Base-by-base conservation (phyloP, 169 alveolate species). In the Eimeria sp. region DNA sequence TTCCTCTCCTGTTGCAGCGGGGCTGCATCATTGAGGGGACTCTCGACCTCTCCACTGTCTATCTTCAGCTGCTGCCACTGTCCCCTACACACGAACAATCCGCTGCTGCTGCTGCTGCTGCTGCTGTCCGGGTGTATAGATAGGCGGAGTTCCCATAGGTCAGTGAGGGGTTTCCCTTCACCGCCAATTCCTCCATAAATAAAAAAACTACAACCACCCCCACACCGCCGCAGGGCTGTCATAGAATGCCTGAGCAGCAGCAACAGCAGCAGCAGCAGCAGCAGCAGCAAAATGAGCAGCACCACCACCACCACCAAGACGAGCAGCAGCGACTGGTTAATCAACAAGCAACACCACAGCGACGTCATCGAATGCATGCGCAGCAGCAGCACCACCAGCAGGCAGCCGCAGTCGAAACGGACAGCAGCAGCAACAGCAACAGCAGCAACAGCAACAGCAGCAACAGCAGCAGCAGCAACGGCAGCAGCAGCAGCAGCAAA, bases 401-500 rank as follows among this genome's bases (percentile, higher is more conserved):
- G 61, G 61, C 61, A 54, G 61, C 61, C 10, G 4, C 61, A 54
- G 16, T 4, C 16, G 10, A 45, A 30, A 30, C 30, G 7, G 27
- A 5, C 84, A 73, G 84, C 84, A n/a, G 84, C 54, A 73, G 20
- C 40, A 73, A 13, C 40, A 54, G 61, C 61, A 54, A 14, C 61
- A 54, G 61, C 61, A 1, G 76, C 76, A 67, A 30, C 76, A 67
- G 76, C 76, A 67, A 43, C 76, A 25, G 76, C 76, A 67, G 30
- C 27, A 67, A 10, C 76, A 67, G 76, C 40, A 27, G 76, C 43
- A 67, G 76, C 27, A 67, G 27, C 34, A 2, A 9, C 18, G 22
- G 76, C 76, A 65, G 76, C 84, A 40, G 84, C 47, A 73, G 84
- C 84, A 73, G 84, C 84, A 73, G 84, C 84, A 27, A n/a, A 27